phyloP scores from a whole-genome alignment of 495 filamentous ascomycete genomes.

The Cetradonia linearis region DNA sequence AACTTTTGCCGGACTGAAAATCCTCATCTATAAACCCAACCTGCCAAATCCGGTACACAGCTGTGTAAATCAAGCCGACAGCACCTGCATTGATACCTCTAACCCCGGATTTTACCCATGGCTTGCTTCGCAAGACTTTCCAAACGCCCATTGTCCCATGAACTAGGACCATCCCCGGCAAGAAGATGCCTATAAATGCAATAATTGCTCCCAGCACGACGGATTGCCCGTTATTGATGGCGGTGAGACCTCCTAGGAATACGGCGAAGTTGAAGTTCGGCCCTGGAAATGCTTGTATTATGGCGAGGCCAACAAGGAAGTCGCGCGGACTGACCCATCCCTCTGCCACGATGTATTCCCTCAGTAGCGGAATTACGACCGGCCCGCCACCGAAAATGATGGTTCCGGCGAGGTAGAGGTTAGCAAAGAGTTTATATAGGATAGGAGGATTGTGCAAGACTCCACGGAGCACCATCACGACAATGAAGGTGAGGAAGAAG shows the following conservation, averaged over 20 bases:
- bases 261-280: constrained; percentile 70
- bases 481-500: constrained; percentile 48
- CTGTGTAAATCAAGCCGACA: constrained; percentile 60
- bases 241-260: constrained; percentile 47
- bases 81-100: constrained; percentile 57
- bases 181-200: constrained; percentile 53
- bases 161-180: constrained; percentile 49
- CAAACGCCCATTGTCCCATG: constrained; percentile 54
- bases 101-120: constrained; percentile 41
- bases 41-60: constrained; percentile 60
- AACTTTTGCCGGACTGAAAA: constrained; percentile 35
- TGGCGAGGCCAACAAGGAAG: constrained; percentile 60
- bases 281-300: constrained; percentile 64
- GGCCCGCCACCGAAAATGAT: constrained; percentile 70
- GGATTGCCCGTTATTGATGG: constrained; percentile 18
- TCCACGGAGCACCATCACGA: constrained; percentile 46
- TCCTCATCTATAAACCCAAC: constrained; percentile 48
- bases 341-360: constrained; percentile 55
- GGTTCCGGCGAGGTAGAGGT: constrained; percentile 64
- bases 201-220: constrained; percentile 42
- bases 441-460: constrained; percentile 34
- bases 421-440: constrained; percentile 50
- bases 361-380: constrained; percentile 60
- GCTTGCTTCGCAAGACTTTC: constrained; percentile 39
- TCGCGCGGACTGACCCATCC: constrained; percentile 60